phyloP scores from a whole-genome alignment of 805 yeast genomes.

The Candida pseudofarinosa region DNA sequence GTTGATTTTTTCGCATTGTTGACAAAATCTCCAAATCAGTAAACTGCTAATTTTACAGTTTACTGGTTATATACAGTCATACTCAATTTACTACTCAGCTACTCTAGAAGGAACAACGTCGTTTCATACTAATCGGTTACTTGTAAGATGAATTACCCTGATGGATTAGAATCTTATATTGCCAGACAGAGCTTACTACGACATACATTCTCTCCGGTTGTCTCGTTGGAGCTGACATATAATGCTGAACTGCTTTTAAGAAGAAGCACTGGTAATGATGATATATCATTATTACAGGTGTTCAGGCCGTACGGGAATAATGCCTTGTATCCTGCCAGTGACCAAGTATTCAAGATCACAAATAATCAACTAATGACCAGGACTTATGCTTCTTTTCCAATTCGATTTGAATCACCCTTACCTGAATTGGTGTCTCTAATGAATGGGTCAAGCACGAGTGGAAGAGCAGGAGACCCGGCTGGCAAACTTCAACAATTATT shows the following conservation, averaged over 20 bases:
- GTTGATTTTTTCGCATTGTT: neutral
- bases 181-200: constrained; percentile 40
- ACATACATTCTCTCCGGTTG: constrained; percentile 49
- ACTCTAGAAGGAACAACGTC: neutral
- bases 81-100: neutral
- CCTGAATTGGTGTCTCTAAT: constrained; percentile 36
- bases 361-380: constrained; percentile 50
- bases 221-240: constrained; percentile 46
- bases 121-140: neutral
- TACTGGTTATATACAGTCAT: neutral
- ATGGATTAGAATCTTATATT: constrained; percentile 35
- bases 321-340: constrained; percentile 38
- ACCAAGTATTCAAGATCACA: constrained; percentile 44
- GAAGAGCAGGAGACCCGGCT: constrained; percentile 14
- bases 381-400: constrained; percentile 49
- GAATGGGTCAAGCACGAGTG: constrained; percentile 10
- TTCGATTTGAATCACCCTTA: constrained; percentile 47
- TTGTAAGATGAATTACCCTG: constrained; percentile 20
- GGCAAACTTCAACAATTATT: constrained; percentile 24
- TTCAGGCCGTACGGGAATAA: constrained; percentile 54
- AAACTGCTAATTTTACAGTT: neutral
- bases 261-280: constrained; percentile 30
- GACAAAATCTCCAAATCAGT: neutral
- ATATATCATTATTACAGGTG: constrained; percentile 43
- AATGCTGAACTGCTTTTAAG: constrained; percentile 44